Evolutionary conservation across 2,329 filamentous ascomycete species (phyloP).

Genomic region (Dothiorella sarmentorum): DNA sequence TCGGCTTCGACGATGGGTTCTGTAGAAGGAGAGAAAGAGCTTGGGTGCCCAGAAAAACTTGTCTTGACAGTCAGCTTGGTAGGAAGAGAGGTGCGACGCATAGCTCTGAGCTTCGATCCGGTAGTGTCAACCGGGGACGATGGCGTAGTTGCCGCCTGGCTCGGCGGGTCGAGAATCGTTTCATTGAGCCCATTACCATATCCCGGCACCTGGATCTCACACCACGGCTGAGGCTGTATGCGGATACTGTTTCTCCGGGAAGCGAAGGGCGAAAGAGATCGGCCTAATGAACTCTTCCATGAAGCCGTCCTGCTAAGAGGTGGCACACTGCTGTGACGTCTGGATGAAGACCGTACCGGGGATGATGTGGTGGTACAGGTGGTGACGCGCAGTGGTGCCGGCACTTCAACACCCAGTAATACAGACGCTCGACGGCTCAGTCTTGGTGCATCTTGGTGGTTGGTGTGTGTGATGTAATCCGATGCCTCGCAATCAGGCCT

Average conservation of each 20-base stretch:
- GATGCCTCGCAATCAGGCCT: slow-evolving; percentile 44
- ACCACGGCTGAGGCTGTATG: slow-evolving; percentile 28
- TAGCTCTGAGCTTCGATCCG: neutral
- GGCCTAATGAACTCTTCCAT: slow-evolving; percentile 31
- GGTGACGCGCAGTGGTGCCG: slow-evolving; percentile 27
- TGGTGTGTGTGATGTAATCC: slow-evolving; percentile 34
- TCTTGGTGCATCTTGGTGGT: slow-evolving; percentile 20
- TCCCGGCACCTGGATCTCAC: slow-evolving; percentile 39
- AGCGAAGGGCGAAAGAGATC: slow-evolving; percentile 30
- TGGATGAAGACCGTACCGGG: slow-evolving; percentile 19
- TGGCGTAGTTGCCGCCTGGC: neutral
- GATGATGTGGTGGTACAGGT: slow-evolving; percentile 28
- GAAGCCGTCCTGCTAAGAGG: slow-evolving; percentile 30
- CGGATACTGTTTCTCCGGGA: slow-evolving; percentile 31
- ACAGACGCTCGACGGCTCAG: slow-evolving; percentile 27
- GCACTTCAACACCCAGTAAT: slow-evolving; percentile 26
- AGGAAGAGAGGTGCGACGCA: slow-evolving; percentile 3
- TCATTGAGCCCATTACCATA: slow-evolving; percentile 38
- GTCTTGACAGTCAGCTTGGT: slow-evolving; percentile 13
- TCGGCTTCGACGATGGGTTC: slow-evolving; percentile 13
- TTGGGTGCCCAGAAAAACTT: neutral
- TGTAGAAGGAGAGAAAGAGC: neutral
- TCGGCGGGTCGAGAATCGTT: slow-evolving; percentile 16
- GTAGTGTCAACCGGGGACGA: neutral
- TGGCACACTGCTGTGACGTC: slow-evolving; percentile 20